Conservation (phyloP, 306 rosid species). For the Cucurbita pepo region DNA sequence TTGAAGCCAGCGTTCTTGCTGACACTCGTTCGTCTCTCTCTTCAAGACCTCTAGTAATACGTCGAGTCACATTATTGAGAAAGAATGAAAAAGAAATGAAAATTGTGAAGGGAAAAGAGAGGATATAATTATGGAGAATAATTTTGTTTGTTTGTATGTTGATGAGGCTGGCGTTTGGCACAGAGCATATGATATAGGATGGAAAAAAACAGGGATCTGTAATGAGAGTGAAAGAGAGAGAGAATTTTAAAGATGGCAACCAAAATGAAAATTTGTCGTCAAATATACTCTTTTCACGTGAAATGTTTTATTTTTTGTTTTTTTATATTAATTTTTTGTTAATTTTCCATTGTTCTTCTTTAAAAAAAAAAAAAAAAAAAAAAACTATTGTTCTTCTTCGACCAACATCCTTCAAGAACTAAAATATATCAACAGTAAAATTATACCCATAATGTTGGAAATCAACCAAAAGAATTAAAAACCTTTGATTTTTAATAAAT, state of each 20-base stretch:
- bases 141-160: neutral
- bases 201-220: neutral
- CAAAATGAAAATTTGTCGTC: slow-evolving; percentile 2
- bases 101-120: neutral
- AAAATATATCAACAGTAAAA: neutral
- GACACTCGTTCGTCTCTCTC: too few species aligned
- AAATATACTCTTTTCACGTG: slow-evolving; percentile 2
- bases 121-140: neutral
- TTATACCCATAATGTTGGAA: slow-evolving; percentile 1
- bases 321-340: too few species aligned
- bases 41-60: too few species aligned
- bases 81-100: neutral
- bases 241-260: neutral
- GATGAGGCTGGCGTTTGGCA: neutral
- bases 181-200: neutral
- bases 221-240: neutral
- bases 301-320: neutral
- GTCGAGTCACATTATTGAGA: too few species aligned
- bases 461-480: neutral
- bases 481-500: too few species aligned
- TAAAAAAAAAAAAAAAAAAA: too few species aligned
- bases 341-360: neutral
- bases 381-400: neutral
- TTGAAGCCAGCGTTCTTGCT: too few species aligned
- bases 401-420: neutral